Percentiles rank a stretch among this genome's conserved stretches.
phyloP scores from a whole-genome alignment of 129 eudicot genomes.

The Helianthus annuus region DNA sequence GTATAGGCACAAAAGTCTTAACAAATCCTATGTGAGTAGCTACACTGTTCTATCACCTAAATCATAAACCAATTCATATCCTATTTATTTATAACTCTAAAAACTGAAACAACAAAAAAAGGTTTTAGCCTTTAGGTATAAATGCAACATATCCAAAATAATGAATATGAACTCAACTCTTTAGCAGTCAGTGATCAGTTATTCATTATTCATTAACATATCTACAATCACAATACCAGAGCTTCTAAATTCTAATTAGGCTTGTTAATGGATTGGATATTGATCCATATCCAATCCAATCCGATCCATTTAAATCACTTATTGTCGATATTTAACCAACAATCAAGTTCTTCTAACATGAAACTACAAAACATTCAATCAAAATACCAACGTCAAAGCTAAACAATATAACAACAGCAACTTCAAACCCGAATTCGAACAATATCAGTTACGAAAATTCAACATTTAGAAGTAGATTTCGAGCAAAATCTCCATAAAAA shows the following conservation, averaged over 20 bases:
- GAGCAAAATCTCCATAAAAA: not conserved
- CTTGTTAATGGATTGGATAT: too few relatives aligned
- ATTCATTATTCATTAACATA: not conserved
- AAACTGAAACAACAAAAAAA: not conserved
- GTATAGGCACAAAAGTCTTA: not conserved
- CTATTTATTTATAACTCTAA: not conserved
- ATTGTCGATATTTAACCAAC: not conserved
- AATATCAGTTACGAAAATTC: too few relatives aligned
- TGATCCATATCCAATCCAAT: too few relatives aligned
- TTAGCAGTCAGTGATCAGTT: not conserved
- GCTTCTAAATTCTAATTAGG: not conserved
- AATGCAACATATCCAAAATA: not conserved
- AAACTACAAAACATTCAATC: not conserved
- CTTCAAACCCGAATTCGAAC: not conserved
- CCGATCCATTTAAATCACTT: too few relatives aligned
- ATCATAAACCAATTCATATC: slow-evolving; percentile 3
- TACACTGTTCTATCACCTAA: slow-evolving; percentile 5
- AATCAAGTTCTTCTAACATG: not conserved
- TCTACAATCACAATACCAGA: not conserved
- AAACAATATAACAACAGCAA: not conserved
- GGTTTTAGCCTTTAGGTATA: not conserved
- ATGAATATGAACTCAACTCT: not conserved
- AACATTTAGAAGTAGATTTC: slow-evolving; percentile 1
- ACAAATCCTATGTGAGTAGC: not conserved
- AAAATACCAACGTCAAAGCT: not conserved